Base-by-base conservation (phyloP, 2,329 filamentous ascomycete genomes). In the Verticillium dahliae region DNA sequence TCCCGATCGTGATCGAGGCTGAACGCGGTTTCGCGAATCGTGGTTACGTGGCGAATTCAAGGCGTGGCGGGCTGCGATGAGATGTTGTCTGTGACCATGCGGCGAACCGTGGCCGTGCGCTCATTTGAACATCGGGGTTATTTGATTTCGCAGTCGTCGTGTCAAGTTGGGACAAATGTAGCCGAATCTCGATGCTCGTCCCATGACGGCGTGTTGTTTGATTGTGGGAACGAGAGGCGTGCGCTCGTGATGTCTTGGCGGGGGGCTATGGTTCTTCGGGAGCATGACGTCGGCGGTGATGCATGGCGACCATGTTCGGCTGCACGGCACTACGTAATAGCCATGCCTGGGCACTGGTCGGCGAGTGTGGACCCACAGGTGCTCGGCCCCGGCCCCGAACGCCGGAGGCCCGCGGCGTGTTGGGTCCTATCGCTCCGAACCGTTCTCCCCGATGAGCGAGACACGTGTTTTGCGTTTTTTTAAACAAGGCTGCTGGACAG, bases 161-260 rank as follows among this genome's bases (percentile, higher is more conserved):
- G n/a, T n/a, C 41, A 57, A 58, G 62, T 57, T 64, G 52, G 58
- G 58, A 58, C 58, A 13, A 13, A 45, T 57, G 63, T 57, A 31
- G 18, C 3, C 11, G 10, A 18, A 52, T 52, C n/a, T 52, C 18
- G 45, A 52, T 52, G 45, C 11, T 52, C 22, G 18, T 18, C 4
- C 45, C 45, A 52, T 52, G 45, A 52, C 45, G 45, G 18, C 15
- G 45, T 11, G 6, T 22, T 31, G 18, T 52, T 52, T 13, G 45
- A n/a, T n/a, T n/a, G 18, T 22, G 45, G 22, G 45, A 31, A 52
- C n/a, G 18, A 22, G 18, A 22, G 18, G 6, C 10, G 45, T 52
- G 18, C 45, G n/a, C 45, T 52, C 45, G 45, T 22, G 45, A 52
- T 52, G 15, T 5, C 18, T 18, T 31, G 27, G 27, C 27, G 27